phyloP scores from a whole-genome alignment of 2,329 filamentous ascomycete species.

The Fusarium nisikadoi region DNA sequence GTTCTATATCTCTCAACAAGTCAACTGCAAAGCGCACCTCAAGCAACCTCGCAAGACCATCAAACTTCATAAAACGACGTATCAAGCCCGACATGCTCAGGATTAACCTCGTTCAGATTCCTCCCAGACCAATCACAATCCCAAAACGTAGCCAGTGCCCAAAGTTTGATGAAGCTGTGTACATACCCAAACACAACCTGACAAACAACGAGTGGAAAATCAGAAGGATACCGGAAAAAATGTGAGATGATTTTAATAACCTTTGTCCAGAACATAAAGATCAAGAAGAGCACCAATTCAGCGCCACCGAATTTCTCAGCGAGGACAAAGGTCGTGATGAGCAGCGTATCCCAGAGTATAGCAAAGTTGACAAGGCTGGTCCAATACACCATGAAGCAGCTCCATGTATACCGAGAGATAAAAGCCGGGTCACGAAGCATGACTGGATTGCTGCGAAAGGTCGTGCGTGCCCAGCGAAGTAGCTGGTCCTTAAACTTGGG shows the following conservation, averaged over 20 bases:
- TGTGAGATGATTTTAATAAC: constrained; percentile 66
- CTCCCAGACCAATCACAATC: constrained; percentile 53
- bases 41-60: rapidly evolving
- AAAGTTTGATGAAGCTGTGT: constrained; percentile 68
- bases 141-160: constrained; percentile 64
- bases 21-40: rapidly evolving
- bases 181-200: constrained; percentile 66
- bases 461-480: constrained; percentile 67
- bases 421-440: constrained; percentile 57
- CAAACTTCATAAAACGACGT: constrained; percentile 7
- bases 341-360: constrained; percentile 59
- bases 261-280: constrained; percentile 67
- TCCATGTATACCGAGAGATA: constrained; percentile 52
- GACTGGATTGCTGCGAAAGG: constrained; percentile 65
- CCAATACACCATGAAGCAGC: constrained; percentile 66
- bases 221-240: constrained; percentile 60
- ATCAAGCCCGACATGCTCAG: constrained; percentile 8
- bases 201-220: constrained; percentile 60
- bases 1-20: neutral
- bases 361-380: constrained; percentile 66
- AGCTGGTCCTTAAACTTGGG: constrained; percentile 64
- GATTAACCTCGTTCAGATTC: constrained; percentile 42
- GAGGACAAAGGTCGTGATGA: constrained; percentile 50
- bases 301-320: neutral
- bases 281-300: constrained; percentile 30